phyloP scores from a whole-genome alignment of 1,139 yeast genomes.

The Kurtzmaniella natalensis region DNA sequence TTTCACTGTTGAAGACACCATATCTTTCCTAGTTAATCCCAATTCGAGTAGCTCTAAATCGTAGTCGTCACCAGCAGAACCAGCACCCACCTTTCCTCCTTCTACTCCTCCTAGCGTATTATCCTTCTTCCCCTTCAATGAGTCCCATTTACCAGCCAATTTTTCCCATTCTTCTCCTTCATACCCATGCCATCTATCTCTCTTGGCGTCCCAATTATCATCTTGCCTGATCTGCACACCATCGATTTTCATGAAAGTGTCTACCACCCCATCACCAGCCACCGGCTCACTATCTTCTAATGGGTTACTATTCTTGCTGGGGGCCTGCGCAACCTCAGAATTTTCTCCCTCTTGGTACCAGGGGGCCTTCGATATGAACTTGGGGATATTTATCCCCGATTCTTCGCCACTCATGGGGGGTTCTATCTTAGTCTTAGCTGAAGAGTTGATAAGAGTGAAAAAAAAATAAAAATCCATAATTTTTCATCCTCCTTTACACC shows the following conservation, averaged over 20 bases:
- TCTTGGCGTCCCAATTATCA: slow-evolving; percentile 58
- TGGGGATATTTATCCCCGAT: slow-evolving; percentile 21
- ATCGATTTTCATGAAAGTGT: slow-evolving; percentile 16
- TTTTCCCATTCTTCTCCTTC: slow-evolving; percentile 55
- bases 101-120: slow-evolving; percentile 7
- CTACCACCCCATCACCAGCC: slow-evolving; percentile 32
- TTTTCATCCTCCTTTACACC: too few species aligned
- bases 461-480: too few species aligned
- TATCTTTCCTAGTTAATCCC: slow-evolving; percentile 28
- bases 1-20: slow-evolving; percentile 21
- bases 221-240: slow-evolving; percentile 26
- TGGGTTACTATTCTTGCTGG: slow-evolving; percentile 12
- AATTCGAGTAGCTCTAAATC: slow-evolving; percentile 47
- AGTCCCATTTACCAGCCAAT: slow-evolving; percentile 46
- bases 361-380: slow-evolving; percentile 26
- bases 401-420: slow-evolving; percentile 14
- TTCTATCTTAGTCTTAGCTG: too few species aligned
- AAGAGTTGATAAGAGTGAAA: too few species aligned
- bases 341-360: slow-evolving; percentile 21
- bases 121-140: slow-evolving; percentile 25
- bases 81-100: slow-evolving; percentile 10
- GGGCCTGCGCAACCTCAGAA: slow-evolving; percentile 8
- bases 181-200: slow-evolving; percentile 80
- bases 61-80: too few species aligned
- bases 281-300: slow-evolving; percentile 28